Evolutionary conservation across 192 early-diverging fungal genomes (phyloP).

Genomic region (Mortierella alpina): DNA sequence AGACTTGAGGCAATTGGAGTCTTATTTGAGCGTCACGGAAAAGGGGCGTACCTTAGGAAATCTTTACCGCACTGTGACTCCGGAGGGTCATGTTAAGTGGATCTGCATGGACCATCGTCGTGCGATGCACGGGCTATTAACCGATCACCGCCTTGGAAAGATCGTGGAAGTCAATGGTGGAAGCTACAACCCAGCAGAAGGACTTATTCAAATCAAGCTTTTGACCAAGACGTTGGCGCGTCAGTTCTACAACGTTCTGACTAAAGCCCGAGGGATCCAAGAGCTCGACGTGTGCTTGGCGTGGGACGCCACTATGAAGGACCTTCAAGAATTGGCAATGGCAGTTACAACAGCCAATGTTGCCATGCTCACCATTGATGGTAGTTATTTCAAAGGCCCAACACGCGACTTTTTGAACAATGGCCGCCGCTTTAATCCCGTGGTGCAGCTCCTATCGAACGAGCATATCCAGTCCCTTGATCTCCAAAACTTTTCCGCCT

Average conservation of each 20-base stretch:
- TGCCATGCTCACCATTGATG: neutral
- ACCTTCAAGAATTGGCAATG: neutral
- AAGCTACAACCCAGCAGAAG: neutral
- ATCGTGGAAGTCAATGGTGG: conserved; percentile 2
- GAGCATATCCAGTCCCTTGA: neutral
- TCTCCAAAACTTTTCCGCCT: neutral
- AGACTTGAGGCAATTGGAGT: conserved; percentile 5
- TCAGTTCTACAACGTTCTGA: conserved; percentile 6
- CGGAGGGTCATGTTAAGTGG: conserved; percentile 25
- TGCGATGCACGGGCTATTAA: neutral
- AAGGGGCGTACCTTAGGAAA: neutral
- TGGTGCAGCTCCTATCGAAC: neutral
- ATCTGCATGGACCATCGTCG: conserved; percentile 15
- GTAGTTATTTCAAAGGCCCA: conserved; percentile 1
- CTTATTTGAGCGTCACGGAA: neutral
- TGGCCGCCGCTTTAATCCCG: neutral
- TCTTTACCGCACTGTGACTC: conserved; percentile 12
- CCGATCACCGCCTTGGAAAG: neutral
- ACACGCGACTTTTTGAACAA: neutral
- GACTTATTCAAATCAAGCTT: neutral
- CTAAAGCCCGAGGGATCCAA: neutral
- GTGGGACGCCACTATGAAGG: conserved; percentile 12
- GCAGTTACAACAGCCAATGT: neutral
- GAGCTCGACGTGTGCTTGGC: neutral
- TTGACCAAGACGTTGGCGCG: neutral